Evolutionary conservation across 192 early-diverging fungal genomes (phyloP).

Genomic region (Neocallimastix lanati): DNA sequence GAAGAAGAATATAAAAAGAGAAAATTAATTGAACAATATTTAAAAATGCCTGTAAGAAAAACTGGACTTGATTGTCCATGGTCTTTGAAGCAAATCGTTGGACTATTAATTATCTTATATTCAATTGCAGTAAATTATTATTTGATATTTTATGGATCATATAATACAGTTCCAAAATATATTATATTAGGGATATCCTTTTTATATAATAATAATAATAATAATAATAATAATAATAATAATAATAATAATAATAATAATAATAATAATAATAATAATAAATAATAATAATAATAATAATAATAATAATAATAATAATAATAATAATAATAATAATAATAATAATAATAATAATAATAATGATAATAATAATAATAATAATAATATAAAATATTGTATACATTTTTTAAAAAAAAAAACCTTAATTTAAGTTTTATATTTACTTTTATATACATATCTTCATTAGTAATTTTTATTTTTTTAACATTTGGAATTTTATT

Average conservation of each 20-base stretch:
- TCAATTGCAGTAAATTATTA: not conserved
- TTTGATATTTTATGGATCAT: not conserved
- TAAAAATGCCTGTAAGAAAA: not conserved
- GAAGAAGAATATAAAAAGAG: not conserved
- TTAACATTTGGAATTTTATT: not conserved
- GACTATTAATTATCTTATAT: not conserved
- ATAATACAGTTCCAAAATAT: not conserved
- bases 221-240: too few relatives aligned
- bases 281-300: too few relatives aligned
- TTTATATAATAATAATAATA: not conserved
- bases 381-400: too few relatives aligned
- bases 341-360: too few relatives aligned
- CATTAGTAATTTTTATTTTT: not conserved
- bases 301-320: too few relatives aligned
- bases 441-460: not conserved
- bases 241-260: too few relatives aligned
- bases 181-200: not conserved
- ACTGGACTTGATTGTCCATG: not conserved
- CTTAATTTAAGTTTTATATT: too few relatives aligned
- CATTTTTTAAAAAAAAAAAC: too few relatives aligned
- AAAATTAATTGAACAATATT: not conserved
- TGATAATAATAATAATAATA: too few relatives aligned
- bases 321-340: too few relatives aligned
- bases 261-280: too few relatives aligned
- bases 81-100: not conserved